Evolutionary conservation across 208 protist genomes (phyloP).

Genomic region (Strigomonas galati): DNA sequence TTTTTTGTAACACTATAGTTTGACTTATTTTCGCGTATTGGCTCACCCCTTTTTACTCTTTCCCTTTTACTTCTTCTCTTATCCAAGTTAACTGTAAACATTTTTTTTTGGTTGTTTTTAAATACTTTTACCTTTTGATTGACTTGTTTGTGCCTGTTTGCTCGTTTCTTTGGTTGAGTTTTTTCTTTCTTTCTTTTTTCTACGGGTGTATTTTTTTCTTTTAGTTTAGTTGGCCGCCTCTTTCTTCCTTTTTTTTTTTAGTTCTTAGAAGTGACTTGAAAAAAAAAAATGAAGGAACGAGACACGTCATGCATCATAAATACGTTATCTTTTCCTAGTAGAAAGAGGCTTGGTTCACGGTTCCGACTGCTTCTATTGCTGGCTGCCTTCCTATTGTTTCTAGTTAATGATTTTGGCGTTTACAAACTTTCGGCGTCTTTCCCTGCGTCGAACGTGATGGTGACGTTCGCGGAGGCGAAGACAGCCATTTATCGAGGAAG

Average conservation of each 20-base stretch:
- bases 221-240: too few species aligned
- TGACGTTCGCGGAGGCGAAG: constrained; percentile 26
- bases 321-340: background rate
- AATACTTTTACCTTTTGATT: background rate
- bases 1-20: background rate
- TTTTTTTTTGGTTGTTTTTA: background rate
- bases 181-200: constrained; percentile 1
- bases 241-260: too few species aligned
- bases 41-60: too few species aligned
- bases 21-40: background rate
- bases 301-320: background rate
- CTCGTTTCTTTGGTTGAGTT: constrained; percentile 14
- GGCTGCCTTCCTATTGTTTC: background rate
- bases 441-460: background rate
- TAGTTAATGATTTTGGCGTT: background rate
- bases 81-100: background rate
- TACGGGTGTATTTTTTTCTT: too few species aligned
- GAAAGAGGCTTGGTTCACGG: background rate
- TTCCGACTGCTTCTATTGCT: background rate
- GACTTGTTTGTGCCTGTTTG: background rate
- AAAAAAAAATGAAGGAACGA: too few species aligned
- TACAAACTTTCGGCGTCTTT: background rate
- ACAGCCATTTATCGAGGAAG: constrained; percentile 56
- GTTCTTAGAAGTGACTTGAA: too few species aligned
- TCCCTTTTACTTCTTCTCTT: constrained; percentile 1